Evolutionary conservation across 2,329 filamentous ascomycete species (phyloP), one percentile per base, ranked within the genome.

Genomic region (Colletotrichum sp.): DNA sequence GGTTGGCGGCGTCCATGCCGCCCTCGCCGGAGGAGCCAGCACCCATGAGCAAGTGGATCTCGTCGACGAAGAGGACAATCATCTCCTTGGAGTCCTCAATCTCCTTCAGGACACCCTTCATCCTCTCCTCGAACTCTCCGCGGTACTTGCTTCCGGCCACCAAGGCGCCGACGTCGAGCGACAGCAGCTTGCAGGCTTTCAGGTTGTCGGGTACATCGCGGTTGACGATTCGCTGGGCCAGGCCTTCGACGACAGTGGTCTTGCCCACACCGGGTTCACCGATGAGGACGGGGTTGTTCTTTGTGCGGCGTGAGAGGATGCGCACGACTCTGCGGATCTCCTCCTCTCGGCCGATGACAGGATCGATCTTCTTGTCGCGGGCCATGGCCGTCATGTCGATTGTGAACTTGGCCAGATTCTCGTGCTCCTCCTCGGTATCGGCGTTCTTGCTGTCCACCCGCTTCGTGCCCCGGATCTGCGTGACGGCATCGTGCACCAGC

Each of bases 101-200:
- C 87, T 99, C 97, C 85, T 99, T 99, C 81, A 99, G 86, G 7
- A 99, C 97, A 71, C 96, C 96, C 91, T 99, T 99, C 96, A 99
- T 99, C 80, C 97, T 93, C 89, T 99, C 97, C 85, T 99, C 97
- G 76, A 99, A 99, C 85, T 99, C 97, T 88, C 97, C 97, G 66
- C 97, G 93, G 88, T 98, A 99, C 87, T 99, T 99, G 91, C 96
- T 98, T 80, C 97, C 97, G 75, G 97, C 97, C 78, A 99, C 96
- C 73, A 99, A 89, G 28, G 96, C 95, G 81, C 97, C 97, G 64
- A 99, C 96, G 82, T 99, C 97, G 62, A 99, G 92, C 6, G 97
- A 98, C 72, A 99, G 93, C 76, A 99, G 90, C 84, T 95, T 97
- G 91, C 97, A 99, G 75, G 95, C 93, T 68, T 97, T 96, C 71